These are phyloP conservation scores for Chlorencoelia australis DNA, from an alignment of 2,329 filamentous ascomycete genomes.

Conservation along the genomic window DNA sequence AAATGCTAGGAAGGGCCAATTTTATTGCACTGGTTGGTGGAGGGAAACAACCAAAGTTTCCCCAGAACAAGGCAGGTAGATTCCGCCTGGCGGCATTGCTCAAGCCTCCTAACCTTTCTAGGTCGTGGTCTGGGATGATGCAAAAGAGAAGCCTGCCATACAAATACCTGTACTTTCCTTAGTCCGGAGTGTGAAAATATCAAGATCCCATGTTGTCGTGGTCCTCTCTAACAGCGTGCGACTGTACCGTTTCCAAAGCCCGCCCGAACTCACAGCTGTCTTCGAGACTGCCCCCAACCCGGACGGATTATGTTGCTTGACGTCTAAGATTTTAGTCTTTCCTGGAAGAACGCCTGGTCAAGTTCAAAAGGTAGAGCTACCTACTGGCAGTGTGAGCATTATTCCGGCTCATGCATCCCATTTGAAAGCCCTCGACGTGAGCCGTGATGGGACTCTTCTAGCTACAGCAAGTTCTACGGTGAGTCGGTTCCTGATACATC, in stretches of 20 bases:
- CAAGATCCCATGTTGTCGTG: constrained; percentile 66
- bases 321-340: constrained; percentile 65
- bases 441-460: constrained; percentile 67
- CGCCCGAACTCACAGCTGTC: constrained; percentile 57
- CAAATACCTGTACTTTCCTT: constrained; percentile 71
- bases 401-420: constrained; percentile 80
- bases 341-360: constrained; percentile 83
- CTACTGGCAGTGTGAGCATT: constrained; percentile 77
- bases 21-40: constrained; percentile 86
- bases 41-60: constrained; percentile 74
- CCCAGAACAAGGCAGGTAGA: constrained; percentile 63
- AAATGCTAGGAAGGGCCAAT: constrained; percentile 81
- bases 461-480: constrained; percentile 83
- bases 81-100: neutral
- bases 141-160: constrained; percentile 63
- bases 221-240: constrained; percentile 74
- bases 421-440: constrained; percentile 70
- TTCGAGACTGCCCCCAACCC: constrained; percentile 85
- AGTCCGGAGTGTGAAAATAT: constrained; percentile 70
- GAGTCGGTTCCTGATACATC: no score
- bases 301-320: constrained; percentile 69
- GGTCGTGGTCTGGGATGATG: constrained; percentile 88
- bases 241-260: constrained; percentile 68
- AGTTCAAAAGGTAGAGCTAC: constrained; percentile 74
- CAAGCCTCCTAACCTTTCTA: constrained; percentile 23